Evolutionary conservation across 75 land plant genomes (phyloP).

Genomic region (Chamaecyparis obtusa): DNA sequence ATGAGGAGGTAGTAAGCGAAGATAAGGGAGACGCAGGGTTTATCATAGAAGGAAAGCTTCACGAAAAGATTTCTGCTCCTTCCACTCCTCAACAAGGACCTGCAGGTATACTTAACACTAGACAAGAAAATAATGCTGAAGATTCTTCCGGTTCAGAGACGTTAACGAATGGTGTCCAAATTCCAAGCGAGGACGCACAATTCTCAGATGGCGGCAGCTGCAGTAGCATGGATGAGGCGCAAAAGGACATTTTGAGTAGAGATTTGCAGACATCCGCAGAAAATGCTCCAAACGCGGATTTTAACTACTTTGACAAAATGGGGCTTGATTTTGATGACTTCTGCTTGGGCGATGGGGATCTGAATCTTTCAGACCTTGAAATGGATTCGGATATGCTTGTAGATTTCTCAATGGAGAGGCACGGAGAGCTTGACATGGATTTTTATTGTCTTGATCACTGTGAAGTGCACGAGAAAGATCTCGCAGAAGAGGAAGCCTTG

Average conservation of each 20-base stretch:
- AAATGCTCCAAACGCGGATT: not conserved
- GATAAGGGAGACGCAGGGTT: not conserved
- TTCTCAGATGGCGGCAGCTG: not conserved
- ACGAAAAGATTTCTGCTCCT: slow-evolving; percentile 8
- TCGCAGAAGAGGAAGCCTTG: slow-evolving; percentile 21
- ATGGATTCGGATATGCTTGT: slow-evolving; percentile 56
- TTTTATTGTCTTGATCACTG: slow-evolving; percentile 1
- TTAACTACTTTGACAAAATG: not conserved
- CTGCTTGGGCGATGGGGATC: slow-evolving; percentile 36
- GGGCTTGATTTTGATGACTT: slow-evolving; percentile 45
- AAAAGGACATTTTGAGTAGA: not conserved
- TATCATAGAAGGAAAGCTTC: not conserved
- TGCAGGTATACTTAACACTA: not conserved
- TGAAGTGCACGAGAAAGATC: slow-evolving; percentile 7
- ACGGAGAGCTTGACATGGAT: slow-evolving; percentile 10
- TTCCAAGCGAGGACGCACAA: not conserved
- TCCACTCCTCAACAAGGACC: not conserved
- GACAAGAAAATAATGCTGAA: slow-evolving; percentile 1
- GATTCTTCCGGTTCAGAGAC: not conserved
- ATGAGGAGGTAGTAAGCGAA: not conserved
- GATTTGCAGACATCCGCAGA: not conserved
- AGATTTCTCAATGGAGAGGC: slow-evolving; percentile 27
- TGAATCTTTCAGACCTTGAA: slow-evolving; percentile 47
- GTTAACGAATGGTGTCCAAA: not conserved
- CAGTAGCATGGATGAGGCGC: not conserved